Evolutionary conservation across 2,329 filamentous ascomycete species (phyloP).

Genomic region (Raffaelea deltoideospora): DNA sequence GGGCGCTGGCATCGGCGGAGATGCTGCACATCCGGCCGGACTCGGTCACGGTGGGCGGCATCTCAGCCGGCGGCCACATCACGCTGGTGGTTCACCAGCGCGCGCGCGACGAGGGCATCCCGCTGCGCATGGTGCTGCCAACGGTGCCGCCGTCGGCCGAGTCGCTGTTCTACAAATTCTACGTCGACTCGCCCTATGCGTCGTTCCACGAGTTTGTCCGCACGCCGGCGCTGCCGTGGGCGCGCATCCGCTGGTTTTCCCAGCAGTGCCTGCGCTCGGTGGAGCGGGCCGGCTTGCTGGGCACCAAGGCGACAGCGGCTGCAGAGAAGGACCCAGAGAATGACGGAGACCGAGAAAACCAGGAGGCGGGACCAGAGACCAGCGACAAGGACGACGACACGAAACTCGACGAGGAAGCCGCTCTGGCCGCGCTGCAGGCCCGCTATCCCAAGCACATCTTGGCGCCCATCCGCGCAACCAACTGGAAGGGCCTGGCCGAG

Average conservation of each 20-base stretch:
- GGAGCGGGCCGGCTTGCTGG: too few species aligned
- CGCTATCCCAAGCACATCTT: constrained; percentile 9
- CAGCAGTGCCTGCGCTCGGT: not conserved
- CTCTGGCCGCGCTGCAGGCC: not conserved
- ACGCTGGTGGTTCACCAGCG: constrained; percentile 20
- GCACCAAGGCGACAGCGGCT: not conserved
- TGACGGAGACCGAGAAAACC: too few species aligned
- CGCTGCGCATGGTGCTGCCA: constrained; percentile 19
- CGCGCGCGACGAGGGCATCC: constrained; percentile 20
- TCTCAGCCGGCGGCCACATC: constrained; percentile 31
- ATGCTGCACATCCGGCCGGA: constrained; percentile 16
- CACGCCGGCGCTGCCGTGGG: constrained; percentile 29
- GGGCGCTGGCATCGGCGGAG: constrained; percentile 13
- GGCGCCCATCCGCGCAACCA: constrained; percentile 24
- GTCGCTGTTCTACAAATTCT: constrained; percentile 14
- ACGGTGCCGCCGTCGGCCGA: constrained; percentile 16
- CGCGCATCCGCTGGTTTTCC: constrained; percentile 21
- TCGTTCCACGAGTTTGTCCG: constrained; percentile 11
- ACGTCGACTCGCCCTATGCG: constrained; percentile 18
- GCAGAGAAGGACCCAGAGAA: too few species aligned
- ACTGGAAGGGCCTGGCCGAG: constrained; percentile 27
- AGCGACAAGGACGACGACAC: too few species aligned
- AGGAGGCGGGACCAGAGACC: too few species aligned
- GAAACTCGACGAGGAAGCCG: not conserved
- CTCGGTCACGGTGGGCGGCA: constrained; percentile 22